phyloP scores from a whole-genome alignment of 345 rosid genomes.

The Lepidium aucheri region DNA sequence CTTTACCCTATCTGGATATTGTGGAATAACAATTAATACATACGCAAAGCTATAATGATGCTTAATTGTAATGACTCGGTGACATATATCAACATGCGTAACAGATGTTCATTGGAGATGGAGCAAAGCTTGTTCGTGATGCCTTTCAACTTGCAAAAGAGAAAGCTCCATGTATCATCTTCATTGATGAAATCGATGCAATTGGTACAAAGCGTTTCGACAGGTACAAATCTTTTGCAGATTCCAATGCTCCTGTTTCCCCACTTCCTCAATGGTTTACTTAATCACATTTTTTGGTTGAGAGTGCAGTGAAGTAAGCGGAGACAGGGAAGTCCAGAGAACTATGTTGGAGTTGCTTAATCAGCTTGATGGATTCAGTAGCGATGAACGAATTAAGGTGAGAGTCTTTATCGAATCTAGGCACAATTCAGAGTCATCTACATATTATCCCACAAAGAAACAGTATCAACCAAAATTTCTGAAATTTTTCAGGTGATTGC shows the following conservation, averaged over 20 bases:
- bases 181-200: constrained; percentile 98
- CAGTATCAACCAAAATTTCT: background rate
- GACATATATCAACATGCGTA: background rate
- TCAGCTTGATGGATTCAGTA: constrained; percentile 98
- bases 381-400: constrained; percentile 96
- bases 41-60: background rate
- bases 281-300: constrained; percentile 9
- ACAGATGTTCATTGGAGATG: constrained; percentile 99
- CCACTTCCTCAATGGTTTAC: background rate
- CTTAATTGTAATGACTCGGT: background rate
- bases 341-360: constrained; percentile 98
- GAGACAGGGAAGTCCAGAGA: constrained; percentile 99
- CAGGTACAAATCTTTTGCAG: constrained; percentile 43
- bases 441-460: background rate
- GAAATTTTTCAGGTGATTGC: constrained; percentile 66
- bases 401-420: constrained; percentile 4
- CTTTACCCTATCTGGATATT: background rate
- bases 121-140: constrained; percentile 99
- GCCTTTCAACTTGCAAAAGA: constrained; percentile 99
- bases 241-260: background rate
- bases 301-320: constrained; percentile 93
- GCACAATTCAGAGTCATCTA: background rate
- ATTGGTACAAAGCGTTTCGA: constrained; percentile 98
- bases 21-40: background rate
- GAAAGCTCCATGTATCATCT: constrained; percentile 98